Base-by-base conservation (phyloP, 345 rosid species). In the Camelina laxa region DNA sequence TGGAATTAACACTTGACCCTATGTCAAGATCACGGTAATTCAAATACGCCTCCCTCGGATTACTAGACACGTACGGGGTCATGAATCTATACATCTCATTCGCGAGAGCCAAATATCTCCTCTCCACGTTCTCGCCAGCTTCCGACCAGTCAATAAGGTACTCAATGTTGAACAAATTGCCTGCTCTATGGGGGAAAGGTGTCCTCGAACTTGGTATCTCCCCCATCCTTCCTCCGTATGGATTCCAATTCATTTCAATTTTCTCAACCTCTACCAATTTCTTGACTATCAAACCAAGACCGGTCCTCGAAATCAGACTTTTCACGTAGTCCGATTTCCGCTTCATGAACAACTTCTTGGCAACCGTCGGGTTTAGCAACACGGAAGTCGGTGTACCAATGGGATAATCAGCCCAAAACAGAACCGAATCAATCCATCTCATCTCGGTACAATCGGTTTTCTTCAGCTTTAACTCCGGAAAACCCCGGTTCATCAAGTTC, bases 221-320 rank as follows among this genome's bases (percentile, higher is more conserved):
- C 14, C 50, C 44, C 96, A 89, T 87, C 53, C 70, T 84, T 0
- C 96, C 90, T 1, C 96, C 96, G 5, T 89, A 86, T 0, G 96
- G 86, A 49, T 76, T 86, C 67, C 77, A 81, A 36, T 14, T 5
- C 79, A 85, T 24, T 20, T 14, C 17, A 2, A 60, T 42, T 10
- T 69, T 63, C 50, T 73, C 82, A 35, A 79, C 22, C 24, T 83
- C 81, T 2, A 73, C 76, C 55, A 89, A 30, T 51, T 70, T 77
- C 59, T 83, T 79, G 78, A 85, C 81, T 8, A 87, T 75, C 10
- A 36, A 15, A 22, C 81, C 80, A 16, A 87, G 58, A 19, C 64
- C 82, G 7, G 54, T 44, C 67, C 61, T 85, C 0, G 90, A 67
- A 56, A 86, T 84, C 0, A 81, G 82, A 33, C 67, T 49, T 9